A percentile compares a stretch with the other conserved stretches of the same genome.
These are phyloP conservation scores for Ruellia speciosa DNA, from an alignment of 305 asterid species.

Conservation along the genomic window DNA sequence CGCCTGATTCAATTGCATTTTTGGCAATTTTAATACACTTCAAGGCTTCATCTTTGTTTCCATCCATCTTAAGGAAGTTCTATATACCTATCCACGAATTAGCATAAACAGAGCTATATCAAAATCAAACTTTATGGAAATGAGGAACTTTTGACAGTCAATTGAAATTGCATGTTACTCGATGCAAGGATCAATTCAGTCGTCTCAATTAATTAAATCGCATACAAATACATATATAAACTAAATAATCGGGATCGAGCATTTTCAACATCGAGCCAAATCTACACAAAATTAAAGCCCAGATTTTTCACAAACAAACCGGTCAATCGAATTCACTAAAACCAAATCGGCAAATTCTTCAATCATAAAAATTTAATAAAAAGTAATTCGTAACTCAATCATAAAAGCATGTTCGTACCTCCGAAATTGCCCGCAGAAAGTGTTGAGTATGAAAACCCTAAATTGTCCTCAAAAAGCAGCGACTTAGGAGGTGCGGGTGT, in stretches of 20 bases:
- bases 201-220: not conserved
- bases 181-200: constrained; percentile 3
- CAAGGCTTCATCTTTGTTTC: constrained; percentile 92
- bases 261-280: too few species aligned
- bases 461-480: not conserved
- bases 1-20: constrained; percentile 61
- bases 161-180: constrained; percentile 15
- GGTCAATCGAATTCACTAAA: not conserved
- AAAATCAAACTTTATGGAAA: not conserved
- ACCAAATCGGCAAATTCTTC: not conserved
- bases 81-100: not conserved
- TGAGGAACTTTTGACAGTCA: constrained; percentile 2
- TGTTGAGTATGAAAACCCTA: too few species aligned
- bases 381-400: not conserved
- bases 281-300: too few species aligned
- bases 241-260: not conserved
- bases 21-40: constrained; percentile 75
- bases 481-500: too few species aligned
- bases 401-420: constrained; percentile 1
- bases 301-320: not conserved
- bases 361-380: not conserved
- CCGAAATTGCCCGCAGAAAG: not conserved
- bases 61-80: constrained; percentile 48
- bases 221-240: not conserved
- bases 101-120: not conserved